Base-by-base conservation (phyloP, 495 filamentous ascomycete species). In the Antarctomyces pellizariae region DNA sequence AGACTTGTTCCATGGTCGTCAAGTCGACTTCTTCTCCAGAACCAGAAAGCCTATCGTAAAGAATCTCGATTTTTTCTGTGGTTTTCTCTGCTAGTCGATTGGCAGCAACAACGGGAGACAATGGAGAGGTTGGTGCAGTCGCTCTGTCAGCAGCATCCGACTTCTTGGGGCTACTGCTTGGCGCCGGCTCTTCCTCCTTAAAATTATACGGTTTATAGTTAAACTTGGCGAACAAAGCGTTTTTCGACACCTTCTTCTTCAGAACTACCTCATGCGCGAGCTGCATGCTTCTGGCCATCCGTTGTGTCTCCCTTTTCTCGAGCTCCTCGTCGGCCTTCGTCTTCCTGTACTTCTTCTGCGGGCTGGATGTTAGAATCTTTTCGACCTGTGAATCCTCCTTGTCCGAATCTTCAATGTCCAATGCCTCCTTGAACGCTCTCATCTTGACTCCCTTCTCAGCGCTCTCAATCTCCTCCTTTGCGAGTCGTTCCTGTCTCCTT, bases 321-420 rank as follows among this genome's bases (percentile, higher is more conserved):
- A 95, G 91, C 41, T 95, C 84, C 47, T 92, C 76, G n/a, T 91
- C 31, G 0, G 89, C 86, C 53, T 84, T 92, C 53, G 89, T 95
- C 83, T 79, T 3, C 86, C 86, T 39, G 82, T 91, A 1, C 86
- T 66, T 3, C 73, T 53, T 3, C 79, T 74, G 4, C 69, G 65
- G 8, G 65, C 46, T 18, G 70, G 54, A 32, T 77, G 70, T 64
- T 16, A 77, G 45, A 32, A 58, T 67, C 18, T 54, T 49, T 4
- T 51, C 70, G 17, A 56, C 62, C 5, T 52, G 55, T 18, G 61
- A 62, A 33, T 72, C 64, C 6, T 54, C 57, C 31, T 62, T 53
- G 21, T 53, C 49, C 28, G 59, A 52, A 13, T 62, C 61, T 7
- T 62, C 66, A 3, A 50, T 44, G 18, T 54, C 53, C 1, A 36